Conservation (phyloP, 495 filamentous ascomycete genomes). For the Lentithecium fluviatile region DNA sequence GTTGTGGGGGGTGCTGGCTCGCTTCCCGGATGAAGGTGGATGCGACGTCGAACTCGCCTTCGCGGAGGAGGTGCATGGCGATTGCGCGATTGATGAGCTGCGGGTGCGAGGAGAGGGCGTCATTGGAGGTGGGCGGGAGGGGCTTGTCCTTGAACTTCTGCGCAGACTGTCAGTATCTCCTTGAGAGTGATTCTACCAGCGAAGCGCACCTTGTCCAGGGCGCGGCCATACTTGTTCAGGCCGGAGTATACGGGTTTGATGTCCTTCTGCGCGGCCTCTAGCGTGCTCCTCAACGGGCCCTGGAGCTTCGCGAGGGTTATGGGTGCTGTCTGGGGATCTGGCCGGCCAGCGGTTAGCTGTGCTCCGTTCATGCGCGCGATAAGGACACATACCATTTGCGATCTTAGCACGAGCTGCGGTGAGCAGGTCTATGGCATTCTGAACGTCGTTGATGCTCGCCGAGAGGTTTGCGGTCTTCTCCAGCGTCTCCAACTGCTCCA, state of each 20-base stretch:
- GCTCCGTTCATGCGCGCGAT: not conserved
- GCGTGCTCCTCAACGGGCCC: conserved; percentile 71
- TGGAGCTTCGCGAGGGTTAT: conserved; percentile 79
- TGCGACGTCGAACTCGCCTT: conserved; percentile 88
- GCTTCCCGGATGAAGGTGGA: conserved; percentile 73
- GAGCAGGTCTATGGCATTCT: conserved; percentile 74
- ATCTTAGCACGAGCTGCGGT: conserved; percentile 62
- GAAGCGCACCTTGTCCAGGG: conserved; percentile 69
- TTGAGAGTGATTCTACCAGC: not conserved
- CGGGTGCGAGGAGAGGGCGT: conserved; percentile 73
- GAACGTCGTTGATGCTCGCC: conserved; percentile 71
- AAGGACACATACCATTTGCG: conserved; percentile 22
- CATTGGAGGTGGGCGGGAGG: conserved; percentile 72
- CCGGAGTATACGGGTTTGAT: conserved; percentile 76
- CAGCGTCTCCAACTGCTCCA: conserved; percentile 53
- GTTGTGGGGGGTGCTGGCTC: conserved; percentile 40
- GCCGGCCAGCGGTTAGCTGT: conserved; percentile 13
- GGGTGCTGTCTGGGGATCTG: conserved; percentile 68
- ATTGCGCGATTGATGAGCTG: conserved; percentile 86
- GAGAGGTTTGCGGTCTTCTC: conserved; percentile 66
- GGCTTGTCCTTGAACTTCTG: conserved; percentile 76
- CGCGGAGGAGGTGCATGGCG: conserved; percentile 91
- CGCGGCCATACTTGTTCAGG: conserved; percentile 76
- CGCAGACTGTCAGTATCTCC: not conserved
- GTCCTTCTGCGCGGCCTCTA: conserved; percentile 74